Evolutionary conservation across 1,284 basidiomycete species (phyloP), one percentile per base, ranked within the genome.

Genomic region (Austroboletus niveus): DNA sequence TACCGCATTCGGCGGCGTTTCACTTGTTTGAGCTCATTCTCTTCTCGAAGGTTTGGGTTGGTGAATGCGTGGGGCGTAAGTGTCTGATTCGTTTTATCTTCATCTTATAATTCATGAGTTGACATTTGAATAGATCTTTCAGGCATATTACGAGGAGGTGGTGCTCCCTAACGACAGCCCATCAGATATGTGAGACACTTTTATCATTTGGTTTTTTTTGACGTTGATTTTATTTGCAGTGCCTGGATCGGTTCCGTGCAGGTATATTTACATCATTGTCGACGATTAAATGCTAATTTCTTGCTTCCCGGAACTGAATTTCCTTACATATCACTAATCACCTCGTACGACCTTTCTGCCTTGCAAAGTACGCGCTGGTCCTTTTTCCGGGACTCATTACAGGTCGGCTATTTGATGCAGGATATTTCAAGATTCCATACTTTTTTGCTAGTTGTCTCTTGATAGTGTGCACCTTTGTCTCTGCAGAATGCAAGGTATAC

Each of bases 401-500:
- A 2, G 65, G 65, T 22, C 57, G 65, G 24, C 31, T 70, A 24
- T 68, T 67, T 35, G 65, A 67, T 47, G 30, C 64, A 32, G 65
- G 65, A 49, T 57, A 69, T 32, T 61, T 69, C 46, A 70, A 58
- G 45, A 51, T 69, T 32, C 65, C 68, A 3, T 62, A 76, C 22
- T 57, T 74, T 17, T 9, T 65, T 7, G 72, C 72, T 9, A 74
- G 72, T 22, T 58, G 65, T 10, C 48, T 78, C 27, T 65, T 82
- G 30, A 64, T 80, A 20, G 56, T 72, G 1, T 73, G 70, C 35
- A 72, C 76, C 1, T 76, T 84, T 61, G 68, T 83, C 49, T 67
- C 74, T 1, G 77, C 78, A 1, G 72, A 83, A 58, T 78, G 79
- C 48, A 75, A 58, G 5, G 53, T 65, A 47, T 84, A 78, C 58